phyloP scores from a whole-genome alignment of 805 yeast genomes.

The Schizosaccharomyces lindneri region DNA sequence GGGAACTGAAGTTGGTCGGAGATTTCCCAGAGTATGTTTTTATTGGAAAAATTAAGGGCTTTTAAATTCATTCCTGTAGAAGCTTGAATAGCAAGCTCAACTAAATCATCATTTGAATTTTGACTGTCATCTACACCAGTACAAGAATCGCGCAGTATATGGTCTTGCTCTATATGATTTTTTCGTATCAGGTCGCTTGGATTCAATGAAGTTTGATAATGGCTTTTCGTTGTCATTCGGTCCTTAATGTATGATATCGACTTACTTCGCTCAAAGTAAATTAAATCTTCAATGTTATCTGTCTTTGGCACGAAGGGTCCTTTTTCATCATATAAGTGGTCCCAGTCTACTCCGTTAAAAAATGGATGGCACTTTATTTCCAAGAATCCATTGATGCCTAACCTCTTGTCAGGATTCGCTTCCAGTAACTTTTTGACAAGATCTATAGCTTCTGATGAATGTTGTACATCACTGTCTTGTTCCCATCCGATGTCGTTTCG shows the following conservation, averaged over 20 bases:
- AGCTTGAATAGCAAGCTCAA: not conserved
- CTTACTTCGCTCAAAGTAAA: not conserved
- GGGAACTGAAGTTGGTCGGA: not conserved
- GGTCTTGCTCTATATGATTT: too few relatives aligned
- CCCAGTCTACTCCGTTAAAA: not conserved
- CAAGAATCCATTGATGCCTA: not conserved
- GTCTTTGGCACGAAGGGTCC: slow-evolving; percentile 1
- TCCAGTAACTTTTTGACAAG: not conserved
- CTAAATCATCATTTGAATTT: not conserved
- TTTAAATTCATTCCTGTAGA: not conserved
- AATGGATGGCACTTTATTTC: not conserved
- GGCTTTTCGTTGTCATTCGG: not conserved
- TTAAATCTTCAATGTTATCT: not conserved
- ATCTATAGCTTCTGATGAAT: not conserved
- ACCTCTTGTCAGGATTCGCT: not conserved
- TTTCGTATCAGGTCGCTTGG: too few relatives aligned
- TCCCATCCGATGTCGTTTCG: not conserved
- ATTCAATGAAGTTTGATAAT: not conserved
- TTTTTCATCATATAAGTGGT: not conserved
- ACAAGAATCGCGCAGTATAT: too few relatives aligned
- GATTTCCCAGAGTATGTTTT: not conserved
- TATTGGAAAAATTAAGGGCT: not conserved
- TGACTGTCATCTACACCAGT: not conserved
- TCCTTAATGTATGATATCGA: not conserved
- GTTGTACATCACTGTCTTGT: not conserved